Evolutionary conservation across 179 eudicot genomes (phyloP), one percentile per base, ranked within the genome.

Genomic region (Gypsophila paniculata): DNA sequence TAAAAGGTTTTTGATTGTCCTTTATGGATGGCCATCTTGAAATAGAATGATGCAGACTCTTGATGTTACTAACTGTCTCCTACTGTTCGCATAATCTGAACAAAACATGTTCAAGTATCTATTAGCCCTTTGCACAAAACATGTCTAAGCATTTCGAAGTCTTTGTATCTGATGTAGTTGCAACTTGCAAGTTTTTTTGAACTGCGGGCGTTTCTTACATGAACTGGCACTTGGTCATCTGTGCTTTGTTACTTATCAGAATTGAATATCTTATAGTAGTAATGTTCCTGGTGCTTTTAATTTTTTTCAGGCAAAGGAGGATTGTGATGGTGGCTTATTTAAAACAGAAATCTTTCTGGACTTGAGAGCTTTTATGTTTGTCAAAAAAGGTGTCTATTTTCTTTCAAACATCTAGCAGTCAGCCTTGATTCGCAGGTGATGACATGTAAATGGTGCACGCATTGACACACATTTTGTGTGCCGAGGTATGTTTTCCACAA

Each of bases 161-260:
- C 52, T 46, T 46, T 46, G 52, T 46, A 13, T 11, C 15, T 8
- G 8, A 8, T 39, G 44, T 15, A 51, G 55, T 51, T 29, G 34
- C 34, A 29, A 4, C 34, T 29, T 54, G 25, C 59, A 54, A 54
- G 59, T 54, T 54, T 54, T 8, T 9, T 54, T 8, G 2, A 54
- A 54, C 8, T 18, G 12, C 1, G 3, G 8, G 25, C 19, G 59
- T 54, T 54, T 8, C 59, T 5, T 54, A 54, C 23, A 18, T 54
- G 59, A 3, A 19, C 0, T 3, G 59, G 8, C 17, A 1, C 59
- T 15, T 17, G 57, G 19, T 18, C 6, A 18, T 53, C 25, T 54
- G 23, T 54, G 25, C n/a, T 54, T 54, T 54, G 59, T 54, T 54
- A 54, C 23, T 51, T 51, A 19, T 51, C 55, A 51, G 55, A 51